Percentiles rank a stretch among this genome's conserved stretches.
Evolutionary conservation across 495 filamentous ascomycete species (phyloP).

Genomic region (Hypoxylon subgilvum): DNA sequence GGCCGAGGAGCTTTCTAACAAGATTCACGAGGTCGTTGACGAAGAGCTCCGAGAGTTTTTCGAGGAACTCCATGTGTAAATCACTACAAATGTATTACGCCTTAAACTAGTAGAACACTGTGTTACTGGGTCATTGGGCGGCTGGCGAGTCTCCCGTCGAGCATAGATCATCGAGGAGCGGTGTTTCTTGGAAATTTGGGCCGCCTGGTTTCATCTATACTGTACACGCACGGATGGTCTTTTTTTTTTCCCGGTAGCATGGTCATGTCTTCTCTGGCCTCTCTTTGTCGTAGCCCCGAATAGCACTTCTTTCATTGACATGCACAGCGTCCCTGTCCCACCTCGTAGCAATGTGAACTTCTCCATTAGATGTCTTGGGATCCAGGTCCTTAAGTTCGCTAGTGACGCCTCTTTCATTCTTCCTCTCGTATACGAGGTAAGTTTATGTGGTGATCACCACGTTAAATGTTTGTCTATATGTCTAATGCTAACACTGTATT

Average conservation of each 20-base stretch:
- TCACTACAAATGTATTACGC: neutral
- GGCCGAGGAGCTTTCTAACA: slow-evolving; percentile 56
- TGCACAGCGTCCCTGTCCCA: neutral
- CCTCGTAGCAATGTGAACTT: neutral
- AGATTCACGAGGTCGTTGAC: slow-evolving; percentile 62
- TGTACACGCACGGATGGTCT: slow-evolving; percentile 44
- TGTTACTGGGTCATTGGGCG: slow-evolving; percentile 12
- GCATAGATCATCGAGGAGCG: slow-evolving; percentile 22
- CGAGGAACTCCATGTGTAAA: slow-evolving; percentile 60
- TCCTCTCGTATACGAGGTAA: too few relatives aligned
- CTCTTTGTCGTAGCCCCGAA: slow-evolving; percentile 19
- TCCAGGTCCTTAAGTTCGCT: too few relatives aligned
- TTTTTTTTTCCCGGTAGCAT: slow-evolving; percentile 30
- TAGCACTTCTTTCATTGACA: slow-evolving; percentile 28
- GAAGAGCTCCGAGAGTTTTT: slow-evolving; percentile 74
- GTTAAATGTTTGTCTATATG: too few relatives aligned
- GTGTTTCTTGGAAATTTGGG: slow-evolving; percentile 34
- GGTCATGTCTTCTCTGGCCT: slow-evolving; percentile 33
- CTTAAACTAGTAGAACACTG: slow-evolving; percentile 6
- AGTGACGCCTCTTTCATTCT: too few relatives aligned
- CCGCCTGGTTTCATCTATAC: slow-evolving; percentile 46
- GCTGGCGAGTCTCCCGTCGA: slow-evolving; percentile 8
- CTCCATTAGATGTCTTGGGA: too few relatives aligned
- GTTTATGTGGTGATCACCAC: too few relatives aligned
- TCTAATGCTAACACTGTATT: too few relatives aligned